Conservation (phyloP, 441 rosid genomes). For the Erodium texanum region DNA sequence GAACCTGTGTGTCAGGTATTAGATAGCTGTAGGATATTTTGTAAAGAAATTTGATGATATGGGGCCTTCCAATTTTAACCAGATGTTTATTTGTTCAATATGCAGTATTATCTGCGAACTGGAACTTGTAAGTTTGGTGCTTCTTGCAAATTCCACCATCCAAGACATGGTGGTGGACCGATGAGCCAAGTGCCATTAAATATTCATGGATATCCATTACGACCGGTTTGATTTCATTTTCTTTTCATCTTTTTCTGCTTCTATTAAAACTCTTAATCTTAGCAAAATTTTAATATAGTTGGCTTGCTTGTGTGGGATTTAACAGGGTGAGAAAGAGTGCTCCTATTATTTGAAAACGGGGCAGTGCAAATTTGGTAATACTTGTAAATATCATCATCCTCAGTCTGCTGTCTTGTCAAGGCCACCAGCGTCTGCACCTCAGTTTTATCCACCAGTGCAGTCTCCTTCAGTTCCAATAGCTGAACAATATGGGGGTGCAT, state of each 20-base stretch:
- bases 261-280: neutral
- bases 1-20: slow-evolving; percentile 75
- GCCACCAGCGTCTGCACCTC: slow-evolving; percentile 30
- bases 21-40: neutral
- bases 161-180: slow-evolving; percentile 37
- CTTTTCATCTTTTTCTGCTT: neutral
- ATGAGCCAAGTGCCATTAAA: slow-evolving; percentile 49
- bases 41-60: neutral
- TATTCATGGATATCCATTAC: slow-evolving; percentile 71
- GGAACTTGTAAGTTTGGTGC: slow-evolving; percentile 6
- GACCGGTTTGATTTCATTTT: slow-evolving; percentile 53
- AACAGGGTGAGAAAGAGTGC: slow-evolving; percentile 74
- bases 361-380: slow-evolving; percentile 80
- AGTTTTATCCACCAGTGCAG: slow-evolving; percentile 51
- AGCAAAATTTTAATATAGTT: slow-evolving; percentile 9
- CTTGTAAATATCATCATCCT: slow-evolving; percentile 92
- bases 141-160: slow-evolving; percentile 10
- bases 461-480: slow-evolving; percentile 57
- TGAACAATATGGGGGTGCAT: slow-evolving; percentile 64
- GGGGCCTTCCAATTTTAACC: neutral
- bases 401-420: slow-evolving; percentile 38
- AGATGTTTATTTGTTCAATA: neutral
- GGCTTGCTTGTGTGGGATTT: slow-evolving; percentile 3
- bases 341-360: slow-evolving; percentile 87
- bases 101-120: neutral